Evolutionary conservation across 441 rosid genomes (phyloP), one percentile per base, ranked within the genome.

Genomic region (Mallotus repandus): DNA sequence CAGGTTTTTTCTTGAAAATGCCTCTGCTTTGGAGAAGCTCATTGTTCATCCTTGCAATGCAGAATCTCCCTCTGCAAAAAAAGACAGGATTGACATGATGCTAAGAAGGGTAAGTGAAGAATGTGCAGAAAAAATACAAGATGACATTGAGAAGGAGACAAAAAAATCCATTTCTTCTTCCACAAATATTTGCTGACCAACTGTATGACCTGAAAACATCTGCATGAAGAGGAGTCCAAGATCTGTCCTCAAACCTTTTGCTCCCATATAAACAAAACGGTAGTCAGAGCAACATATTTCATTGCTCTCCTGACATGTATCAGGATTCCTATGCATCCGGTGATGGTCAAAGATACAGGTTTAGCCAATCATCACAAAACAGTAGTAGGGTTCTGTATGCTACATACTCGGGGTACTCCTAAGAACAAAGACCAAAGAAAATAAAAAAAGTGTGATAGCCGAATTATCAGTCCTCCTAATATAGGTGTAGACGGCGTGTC

Each of bases 201-300:
- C 97, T 96, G 76, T 86, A 93, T 53, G 99, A 93, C 83, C 97
- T 84, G 86, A 93, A 91, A 71, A 96, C 99, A 86, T 96, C 98
- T 71, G 97, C 97, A 63, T 96, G 98, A 75, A 96, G 89, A 76
- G 98, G 96, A 41, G 97, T 96, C 98, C 98, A 93, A 71, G 99
- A 72, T 70, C 73, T 64, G 53, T 59, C 43, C 72, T 73, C 91
- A 52, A 57, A 93, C 97, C 97, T 93, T 90, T 91, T 65, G 94
- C 93, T 85, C 98, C 99, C 89, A 93, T 89, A 78, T 96, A 93
- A 77, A 96, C 93, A 86, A 93, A 96, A 16, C 94, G 96, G 78
- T 93, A 96, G 86, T 96, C 99, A 55, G 97, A 89, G 85, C 97
- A 93, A 81, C 90, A 74, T 75, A 90, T 81, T 69, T 89, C 90